Base-by-base conservation (phyloP, 1,284 basidiomycete genomes). In the Papiliotrema terrestris region DNA sequence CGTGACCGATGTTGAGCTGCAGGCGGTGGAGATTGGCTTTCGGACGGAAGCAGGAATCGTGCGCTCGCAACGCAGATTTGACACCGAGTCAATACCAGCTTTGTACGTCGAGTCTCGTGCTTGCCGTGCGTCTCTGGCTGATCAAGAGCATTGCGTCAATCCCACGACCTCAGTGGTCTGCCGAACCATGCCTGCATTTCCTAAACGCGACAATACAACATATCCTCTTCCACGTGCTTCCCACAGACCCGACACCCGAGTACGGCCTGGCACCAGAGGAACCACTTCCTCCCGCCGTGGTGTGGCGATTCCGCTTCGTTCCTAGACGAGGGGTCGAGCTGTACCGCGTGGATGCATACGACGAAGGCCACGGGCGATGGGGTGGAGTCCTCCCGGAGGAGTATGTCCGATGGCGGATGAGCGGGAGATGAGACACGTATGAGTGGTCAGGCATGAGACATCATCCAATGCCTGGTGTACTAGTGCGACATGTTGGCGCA, bases 11-110 rank as follows among this genome's bases (percentile, higher is more conserved):
- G 6, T 14, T 52, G 39, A 47, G 50, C 45, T 62, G 2, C 69
- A 94, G 86, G 86, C 87, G 68, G 86, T 98, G 51, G 79, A 94
- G 17, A 89, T 98, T 15, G 95, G 95, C 14, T 98, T 98, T 74
- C 85, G 95, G 50, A 90, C 88, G 44, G 85, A 85, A 17, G 77
- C 82, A 25, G 92, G 92, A 14, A 79, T 83, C 20, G 66, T 92
- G 15, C 79, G 78, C 8, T 82, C 83, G 8, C 79, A 82, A 15
- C 84, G 86, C 68, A 77, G 80, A 1, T 91, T 91, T 76, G 81
- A 86, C 60, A 90, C 88, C 5, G 79, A 85, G 44, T 76, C 86
- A 60, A 80, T 91, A 45, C 86, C 88, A 44, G 81, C 87, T 52
- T 76, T 86, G 57, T 75, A 19, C 54, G 75, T 65, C 29, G 9